A percentile compares a stretch with the other conserved stretches of the same genome.
These are phyloP conservation scores for Phanerochaete sordida DNA, from an alignment of 768 basidiomycete species.

Conservation along the genomic window DNA sequence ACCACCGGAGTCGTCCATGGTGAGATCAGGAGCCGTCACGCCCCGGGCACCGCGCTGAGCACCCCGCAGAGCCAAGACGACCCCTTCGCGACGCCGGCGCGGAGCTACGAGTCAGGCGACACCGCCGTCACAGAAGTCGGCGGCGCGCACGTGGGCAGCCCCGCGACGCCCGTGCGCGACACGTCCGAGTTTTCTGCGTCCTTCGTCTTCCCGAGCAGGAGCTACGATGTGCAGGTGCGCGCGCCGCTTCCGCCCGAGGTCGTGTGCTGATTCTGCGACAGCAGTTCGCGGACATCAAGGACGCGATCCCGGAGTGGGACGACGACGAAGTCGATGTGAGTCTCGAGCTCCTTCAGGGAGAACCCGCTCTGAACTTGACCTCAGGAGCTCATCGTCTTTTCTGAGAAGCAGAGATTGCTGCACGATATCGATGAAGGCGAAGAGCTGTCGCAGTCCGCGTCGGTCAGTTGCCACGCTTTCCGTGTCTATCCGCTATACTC, in stretches of 20 bases:
- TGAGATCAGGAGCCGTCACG: neutral
- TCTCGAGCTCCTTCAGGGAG: neutral
- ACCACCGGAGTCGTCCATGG: neutral
- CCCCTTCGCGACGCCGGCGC: neutral
- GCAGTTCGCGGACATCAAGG: conserved; percentile 40
- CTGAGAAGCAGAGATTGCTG: conserved; percentile 25
- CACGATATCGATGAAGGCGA: conserved; percentile 6
- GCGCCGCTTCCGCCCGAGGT: neutral
- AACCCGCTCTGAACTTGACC: too few species aligned
- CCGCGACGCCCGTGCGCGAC: neutral
- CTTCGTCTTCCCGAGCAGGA: conserved; percentile 21
- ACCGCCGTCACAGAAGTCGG: neutral
- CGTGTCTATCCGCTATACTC: neutral
- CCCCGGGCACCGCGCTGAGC: neutral
- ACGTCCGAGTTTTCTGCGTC: neutral
- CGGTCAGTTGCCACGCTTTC: neutral
- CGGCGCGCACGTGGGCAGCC: neutral
- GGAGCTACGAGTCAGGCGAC: neutral
- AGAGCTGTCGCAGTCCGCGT: neutral
- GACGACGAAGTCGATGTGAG: conserved; percentile 48
- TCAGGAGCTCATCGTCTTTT: conserved; percentile 48
- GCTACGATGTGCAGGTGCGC: conserved; percentile 41
- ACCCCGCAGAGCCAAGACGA: neutral
- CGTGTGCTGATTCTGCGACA: conserved; percentile 14
- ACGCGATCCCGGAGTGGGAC: conserved; percentile 42